These are phyloP conservation scores for Penicillium bovifimosum DNA, from an alignment of 495 filamentous ascomycete species.

Conservation along the genomic window DNA sequence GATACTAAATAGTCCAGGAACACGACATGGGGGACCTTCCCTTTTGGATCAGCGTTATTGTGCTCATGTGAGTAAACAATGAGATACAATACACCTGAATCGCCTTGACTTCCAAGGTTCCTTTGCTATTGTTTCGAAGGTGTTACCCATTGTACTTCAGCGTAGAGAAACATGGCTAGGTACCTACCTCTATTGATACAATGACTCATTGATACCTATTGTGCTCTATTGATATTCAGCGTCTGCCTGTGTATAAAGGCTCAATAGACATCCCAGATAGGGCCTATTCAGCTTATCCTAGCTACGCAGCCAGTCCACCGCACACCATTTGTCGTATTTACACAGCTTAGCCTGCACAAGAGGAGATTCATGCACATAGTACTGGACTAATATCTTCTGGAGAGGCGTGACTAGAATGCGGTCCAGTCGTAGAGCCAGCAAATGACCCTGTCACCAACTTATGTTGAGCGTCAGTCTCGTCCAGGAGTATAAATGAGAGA, in stretches of 20 bases:
- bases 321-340: background rate
- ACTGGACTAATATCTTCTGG: background rate
- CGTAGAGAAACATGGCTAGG: background rate
- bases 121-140: background rate
- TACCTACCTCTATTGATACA: background rate
- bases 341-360: background rate
- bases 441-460: too few relatives aligned
- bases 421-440: background rate
- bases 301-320: background rate
- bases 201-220: background rate
- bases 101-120: background rate
- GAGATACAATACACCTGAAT: background rate
- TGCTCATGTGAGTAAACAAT: background rate
- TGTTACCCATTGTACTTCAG: background rate
- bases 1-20: background rate
- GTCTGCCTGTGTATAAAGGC: background rate
- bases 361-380: background rate
- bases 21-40: background rate
- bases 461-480: too few relatives aligned
- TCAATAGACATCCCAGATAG: too few relatives aligned
- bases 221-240: background rate
- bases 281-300: background rate
- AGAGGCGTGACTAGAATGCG: background rate
- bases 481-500: too few relatives aligned
- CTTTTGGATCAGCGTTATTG: background rate